A percentile compares a stretch with the other conserved stretches of the same genome.
Conservation (phyloP, 2,329 filamentous ascomycete species). For the Penicillium sumatraense region DNA sequence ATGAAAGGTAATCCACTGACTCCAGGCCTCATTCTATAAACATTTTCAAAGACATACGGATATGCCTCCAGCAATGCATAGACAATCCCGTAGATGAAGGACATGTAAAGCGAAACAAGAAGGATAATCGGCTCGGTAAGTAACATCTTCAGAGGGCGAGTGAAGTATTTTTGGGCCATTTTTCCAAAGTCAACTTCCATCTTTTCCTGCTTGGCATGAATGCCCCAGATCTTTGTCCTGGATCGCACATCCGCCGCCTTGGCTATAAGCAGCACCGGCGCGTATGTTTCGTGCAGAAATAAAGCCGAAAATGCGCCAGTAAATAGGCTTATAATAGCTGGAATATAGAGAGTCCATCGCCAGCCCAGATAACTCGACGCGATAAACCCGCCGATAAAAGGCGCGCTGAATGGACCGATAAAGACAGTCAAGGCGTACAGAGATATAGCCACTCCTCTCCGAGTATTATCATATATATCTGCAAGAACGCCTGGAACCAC, state of each 20-base stretch:
- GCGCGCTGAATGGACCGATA: constrained; percentile 51
- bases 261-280: constrained; percentile 55
- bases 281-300: constrained; percentile 59
- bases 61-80: constrained; percentile 35
- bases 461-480: constrained; percentile 53
- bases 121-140: constrained; percentile 43
- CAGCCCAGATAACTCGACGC: constrained; percentile 51
- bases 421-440: constrained; percentile 55
- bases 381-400: constrained; percentile 58
- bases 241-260: constrained; percentile 57
- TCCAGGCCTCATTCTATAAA: constrained; percentile 33
- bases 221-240: constrained; percentile 59
- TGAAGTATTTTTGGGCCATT: constrained; percentile 52
- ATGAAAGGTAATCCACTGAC: constrained; percentile 37
- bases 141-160: constrained; percentile 41
- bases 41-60: constrained; percentile 33
- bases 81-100: constrained; percentile 36
- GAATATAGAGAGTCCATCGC: constrained; percentile 57
- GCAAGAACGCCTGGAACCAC: constrained; percentile 49
- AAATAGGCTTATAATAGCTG: constrained; percentile 54
- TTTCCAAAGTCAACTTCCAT: constrained; percentile 53
- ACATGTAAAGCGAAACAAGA: constrained; percentile 37
- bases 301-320: constrained; percentile 38
- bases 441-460: constrained; percentile 47
- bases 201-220: constrained; percentile 58